Conservation (phyloP, 495 filamentous ascomycete genomes). For the Apiosordaria backusii region DNA sequence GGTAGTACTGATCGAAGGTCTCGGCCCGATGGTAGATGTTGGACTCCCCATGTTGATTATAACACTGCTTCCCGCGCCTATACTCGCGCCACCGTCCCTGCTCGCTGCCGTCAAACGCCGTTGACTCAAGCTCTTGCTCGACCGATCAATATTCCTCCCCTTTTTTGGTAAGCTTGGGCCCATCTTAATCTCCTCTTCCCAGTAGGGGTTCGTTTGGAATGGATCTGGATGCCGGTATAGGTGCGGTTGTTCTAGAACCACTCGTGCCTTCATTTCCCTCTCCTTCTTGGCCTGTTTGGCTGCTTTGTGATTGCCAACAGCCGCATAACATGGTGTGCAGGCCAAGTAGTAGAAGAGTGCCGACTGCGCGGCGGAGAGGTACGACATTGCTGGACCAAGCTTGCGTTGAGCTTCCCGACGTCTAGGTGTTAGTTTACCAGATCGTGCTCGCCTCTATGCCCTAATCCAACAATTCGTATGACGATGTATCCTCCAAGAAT, state of each 20-base stretch:
- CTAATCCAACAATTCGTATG: neutral
- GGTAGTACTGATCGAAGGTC: constrained; percentile 10
- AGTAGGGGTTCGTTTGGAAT: constrained; percentile 80
- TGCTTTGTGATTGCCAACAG: constrained; percentile 59
- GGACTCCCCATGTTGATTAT: constrained; percentile 20
- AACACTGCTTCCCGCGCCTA: constrained; percentile 28
- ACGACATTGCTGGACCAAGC: constrained; percentile 45
- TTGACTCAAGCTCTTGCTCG: constrained; percentile 51
- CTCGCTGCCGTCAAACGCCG: constrained; percentile 44
- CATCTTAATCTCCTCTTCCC: constrained; percentile 76
- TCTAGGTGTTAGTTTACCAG: neutral
- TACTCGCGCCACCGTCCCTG: constrained; percentile 35
- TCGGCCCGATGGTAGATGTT: constrained; percentile 28
- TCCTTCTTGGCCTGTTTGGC: constrained; percentile 60
- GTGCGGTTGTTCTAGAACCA: constrained; percentile 64
- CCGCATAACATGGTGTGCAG: constrained; percentile 73
- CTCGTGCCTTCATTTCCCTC: constrained; percentile 55
- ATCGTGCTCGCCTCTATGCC: neutral
- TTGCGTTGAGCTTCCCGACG: neutral
- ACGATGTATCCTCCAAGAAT: neutral
- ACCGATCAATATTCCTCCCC: constrained; percentile 42
- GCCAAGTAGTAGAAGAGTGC: constrained; percentile 82
- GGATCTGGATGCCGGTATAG: constrained; percentile 75
- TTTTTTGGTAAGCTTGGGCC: constrained; percentile 71
- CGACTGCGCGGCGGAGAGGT: constrained; percentile 61